Evolutionary conservation across 1,139 yeast genomes (phyloP), one percentile per base, ranked within the genome.

Genomic region (Nakaseomyces sp.): DNA sequence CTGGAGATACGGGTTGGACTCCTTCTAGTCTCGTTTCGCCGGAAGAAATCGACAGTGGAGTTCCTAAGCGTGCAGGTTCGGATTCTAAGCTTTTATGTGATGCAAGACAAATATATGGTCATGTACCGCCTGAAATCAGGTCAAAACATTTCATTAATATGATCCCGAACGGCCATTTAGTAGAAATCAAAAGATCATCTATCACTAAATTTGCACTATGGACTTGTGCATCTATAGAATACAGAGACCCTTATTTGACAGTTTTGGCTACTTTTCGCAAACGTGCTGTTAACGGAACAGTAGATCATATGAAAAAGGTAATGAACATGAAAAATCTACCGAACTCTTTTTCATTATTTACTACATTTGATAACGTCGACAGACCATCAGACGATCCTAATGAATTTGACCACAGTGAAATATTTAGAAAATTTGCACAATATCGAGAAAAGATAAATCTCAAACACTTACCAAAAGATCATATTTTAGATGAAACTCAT

Each of bases 171-270:
- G 61, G 61, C 1, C 41, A 44, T 10, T 50, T 50, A 31, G 41
- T 59, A 3, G 52, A 48, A 16, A 45, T 55, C 3, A 60, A 60
- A 36, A 51, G 64, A 37, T 59, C 64, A 0, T 56, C 63, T 8
- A 45, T 53, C n/a, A 50, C 54, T 7, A 44, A 51, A 40, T 52
- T 51, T 43, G 46, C 57, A 2, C 44, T 53, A 3, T 52, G 57
- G 40, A 50, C 57, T 3, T 55, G 58, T 43, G 42, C 49, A 13
- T 50, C 61, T 4, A 53, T 57, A 29, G 52, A 48, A 26, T 54
- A 54, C 32, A 48, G 64, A 10, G 65, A 60, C 43, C 51, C 55
- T 1, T 59, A 56, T 41, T 44, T 60, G 43, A 49, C 49, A 32
- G 43, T 48, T 8, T 40, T 60, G 39, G 43, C 47, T 2, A 43